These are phyloP conservation scores for Salix udensis DNA, from an alignment of 345 rosid species.

Conservation along the genomic window DNA sequence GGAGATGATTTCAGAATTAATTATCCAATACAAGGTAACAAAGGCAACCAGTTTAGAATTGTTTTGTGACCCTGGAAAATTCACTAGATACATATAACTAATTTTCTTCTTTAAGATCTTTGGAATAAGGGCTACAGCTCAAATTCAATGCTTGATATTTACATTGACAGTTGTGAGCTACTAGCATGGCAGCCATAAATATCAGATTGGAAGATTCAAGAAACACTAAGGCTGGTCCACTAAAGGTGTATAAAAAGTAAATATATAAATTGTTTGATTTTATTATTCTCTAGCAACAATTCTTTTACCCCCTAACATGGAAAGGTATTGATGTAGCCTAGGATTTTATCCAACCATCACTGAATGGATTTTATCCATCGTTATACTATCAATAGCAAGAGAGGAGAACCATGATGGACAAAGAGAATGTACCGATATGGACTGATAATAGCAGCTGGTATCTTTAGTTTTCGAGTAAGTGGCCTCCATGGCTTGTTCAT, in stretches of 20 bases:
- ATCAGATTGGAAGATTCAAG: background rate
- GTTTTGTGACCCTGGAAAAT: background rate
- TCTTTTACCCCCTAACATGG: no score
- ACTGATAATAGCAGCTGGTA: conserved; percentile 90
- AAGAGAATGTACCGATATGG: conserved; percentile 67
- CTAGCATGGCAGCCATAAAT: background rate
- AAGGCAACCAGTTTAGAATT: background rate
- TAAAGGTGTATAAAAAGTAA: background rate
- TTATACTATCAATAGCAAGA: background rate
- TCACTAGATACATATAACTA: background rate
- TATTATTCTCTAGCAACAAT: background rate
- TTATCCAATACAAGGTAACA: background rate
- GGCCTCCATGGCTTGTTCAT: conserved; percentile 96
- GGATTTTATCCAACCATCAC: no score
- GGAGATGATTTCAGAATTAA: background rate
- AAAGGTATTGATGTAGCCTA: no score
- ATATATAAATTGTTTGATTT: background rate
- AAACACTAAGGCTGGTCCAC: background rate
- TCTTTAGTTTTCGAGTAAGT: conserved; percentile 81
- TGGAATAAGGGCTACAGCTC: background rate
- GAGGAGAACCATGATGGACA: background rate
- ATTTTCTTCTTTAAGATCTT: background rate
- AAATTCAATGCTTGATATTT: no score
- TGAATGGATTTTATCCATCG: background rate
- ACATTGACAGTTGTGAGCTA: background rate